Evolutionary conservation across 345 rosid species (phyloP).

Genomic region (Chamaenerion angustifolium): DNA sequence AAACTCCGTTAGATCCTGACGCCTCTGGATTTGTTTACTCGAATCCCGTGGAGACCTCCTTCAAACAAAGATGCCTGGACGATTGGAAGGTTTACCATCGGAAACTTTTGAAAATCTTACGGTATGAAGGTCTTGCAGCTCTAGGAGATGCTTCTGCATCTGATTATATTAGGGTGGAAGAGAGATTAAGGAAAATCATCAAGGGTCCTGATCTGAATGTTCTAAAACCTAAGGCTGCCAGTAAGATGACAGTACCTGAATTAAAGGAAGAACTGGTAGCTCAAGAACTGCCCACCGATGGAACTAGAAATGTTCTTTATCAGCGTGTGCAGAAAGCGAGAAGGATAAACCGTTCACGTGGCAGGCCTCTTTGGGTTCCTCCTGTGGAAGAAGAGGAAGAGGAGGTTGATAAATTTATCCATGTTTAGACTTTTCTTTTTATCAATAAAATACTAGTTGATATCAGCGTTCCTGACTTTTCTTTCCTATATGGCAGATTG

Average conservation of each 20-base stretch:
- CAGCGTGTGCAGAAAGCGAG: slow-evolving; percentile 99
- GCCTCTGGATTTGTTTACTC: slow-evolving; percentile 75
- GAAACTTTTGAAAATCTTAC: slow-evolving; percentile 60
- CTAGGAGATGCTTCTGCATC: slow-evolving; percentile 67
- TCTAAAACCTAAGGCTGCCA: slow-evolving; percentile 92
- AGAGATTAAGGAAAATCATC: slow-evolving; percentile 55
- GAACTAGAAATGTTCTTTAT: slow-evolving; percentile 93
- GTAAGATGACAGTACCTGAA: slow-evolving; percentile 91
- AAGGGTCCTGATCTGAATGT: slow-evolving; percentile 76
- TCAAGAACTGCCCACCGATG: slow-evolving; percentile 88
- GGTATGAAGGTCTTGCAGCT: slow-evolving; percentile 59
- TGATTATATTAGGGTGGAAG: slow-evolving; percentile 68
- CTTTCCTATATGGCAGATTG: slow-evolving; percentile 36
- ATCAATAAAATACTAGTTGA: background rate
- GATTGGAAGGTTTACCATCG: slow-evolving; percentile 62
- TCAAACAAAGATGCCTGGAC: slow-evolving; percentile 80
- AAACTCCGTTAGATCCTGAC: slow-evolving; percentile 91
- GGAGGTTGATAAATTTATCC: slow-evolving; percentile 39
- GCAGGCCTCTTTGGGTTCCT: slow-evolving; percentile 98
- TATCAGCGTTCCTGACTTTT: slow-evolving; percentile 2
- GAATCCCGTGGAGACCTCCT: slow-evolving; percentile 82
- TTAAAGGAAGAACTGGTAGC: slow-evolving; percentile 93
- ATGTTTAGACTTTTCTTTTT: background rate
- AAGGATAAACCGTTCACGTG: slow-evolving; percentile 93
- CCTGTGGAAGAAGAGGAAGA: slow-evolving; percentile 91